Base-by-base conservation (phyloP, 805 yeast genomes). In the Yarrowia sp. region DNA sequence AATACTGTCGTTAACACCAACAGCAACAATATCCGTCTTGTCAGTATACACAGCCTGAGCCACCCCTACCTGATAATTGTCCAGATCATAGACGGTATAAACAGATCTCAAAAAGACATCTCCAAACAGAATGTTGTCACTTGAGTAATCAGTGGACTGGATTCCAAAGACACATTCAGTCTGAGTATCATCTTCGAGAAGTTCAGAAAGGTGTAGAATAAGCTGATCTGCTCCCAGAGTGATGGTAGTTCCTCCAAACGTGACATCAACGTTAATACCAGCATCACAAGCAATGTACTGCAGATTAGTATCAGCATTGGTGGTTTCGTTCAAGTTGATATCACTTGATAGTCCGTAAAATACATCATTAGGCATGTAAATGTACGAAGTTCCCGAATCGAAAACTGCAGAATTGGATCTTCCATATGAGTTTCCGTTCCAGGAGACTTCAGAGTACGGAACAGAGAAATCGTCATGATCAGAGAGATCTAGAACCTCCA, bases 51-150 rank as follows among this genome's bases (percentile, higher is more conserved):
- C 57, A 13, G 57, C 42, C 13, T 35, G 57, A 13, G 57, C 57
- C 5, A 50, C 42, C 6, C 42, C 57, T 4, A 48, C 42, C 31
- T 35, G 42, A 17, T 50, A 35, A 69, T 80, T 81, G 22, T 86
- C 89, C 60, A 87, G 75, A 72, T 89, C 90, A 73, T 81, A 86
- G 10, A 86, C 90, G 32, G 83, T 81, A 71, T 88, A 89, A 2
- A 86, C 87, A 35, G 83, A 80, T 64, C 89, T 78, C 68, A 89
- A 75, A 71, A 88, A 82, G 48, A 82, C 81, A 71, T 87, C 92
- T 11, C 95, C 95, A 63, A 33, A 66, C 50, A 17, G 48, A 42
- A 41, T 45, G 38, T 47, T 41, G 42, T 66, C 70, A 48, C 50
- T 76, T 71, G 17, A 69, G 47, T 28, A 70, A 74, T 65, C 70